phyloP scores from a whole-genome alignment of 805 yeast genomes.

The Kodamaea fukazawae region DNA sequence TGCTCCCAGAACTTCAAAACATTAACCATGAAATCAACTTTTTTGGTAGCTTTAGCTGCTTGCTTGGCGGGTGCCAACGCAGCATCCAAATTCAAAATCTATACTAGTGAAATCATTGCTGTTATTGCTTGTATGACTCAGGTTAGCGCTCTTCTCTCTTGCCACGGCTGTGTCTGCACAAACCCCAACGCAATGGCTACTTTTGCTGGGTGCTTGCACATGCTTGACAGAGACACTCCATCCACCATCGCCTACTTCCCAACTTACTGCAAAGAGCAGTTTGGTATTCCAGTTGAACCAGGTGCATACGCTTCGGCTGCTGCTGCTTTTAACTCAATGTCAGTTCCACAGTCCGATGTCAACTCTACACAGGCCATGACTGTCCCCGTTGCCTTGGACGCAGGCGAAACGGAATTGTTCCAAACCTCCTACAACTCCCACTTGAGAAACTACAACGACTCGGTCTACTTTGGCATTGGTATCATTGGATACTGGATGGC shows the following conservation, averaged over 20 bases:
- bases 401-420: not conserved
- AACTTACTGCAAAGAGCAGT: not conserved
- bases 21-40: too few relatives aligned
- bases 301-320: not conserved
- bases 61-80: constrained; percentile 1
- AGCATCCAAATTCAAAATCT: not conserved
- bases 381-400: constrained; percentile 1
- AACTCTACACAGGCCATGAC: constrained; percentile 3
- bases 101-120: constrained; percentile 3
- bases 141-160: not conserved
- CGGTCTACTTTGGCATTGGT: constrained; percentile 25
- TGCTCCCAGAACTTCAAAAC: too few relatives aligned
- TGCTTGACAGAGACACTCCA: not conserved
- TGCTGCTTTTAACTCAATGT: not conserved
- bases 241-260: constrained; percentile 5
- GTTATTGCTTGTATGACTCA: constrained; percentile 1
- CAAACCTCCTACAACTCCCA: constrained; percentile 15
- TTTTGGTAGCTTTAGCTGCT: too few relatives aligned
- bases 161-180: constrained; percentile 2
- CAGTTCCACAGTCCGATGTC: not conserved
- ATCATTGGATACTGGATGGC: constrained; percentile 24
- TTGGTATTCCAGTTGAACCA: not conserved
- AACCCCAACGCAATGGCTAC: constrained; percentile 7
- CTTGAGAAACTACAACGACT: constrained; percentile 22
- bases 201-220: constrained; percentile 2